These are phyloP conservation scores for Cichorium intybus DNA, from an alignment of 140 eudicot species.

Conservation along the genomic window DNA sequence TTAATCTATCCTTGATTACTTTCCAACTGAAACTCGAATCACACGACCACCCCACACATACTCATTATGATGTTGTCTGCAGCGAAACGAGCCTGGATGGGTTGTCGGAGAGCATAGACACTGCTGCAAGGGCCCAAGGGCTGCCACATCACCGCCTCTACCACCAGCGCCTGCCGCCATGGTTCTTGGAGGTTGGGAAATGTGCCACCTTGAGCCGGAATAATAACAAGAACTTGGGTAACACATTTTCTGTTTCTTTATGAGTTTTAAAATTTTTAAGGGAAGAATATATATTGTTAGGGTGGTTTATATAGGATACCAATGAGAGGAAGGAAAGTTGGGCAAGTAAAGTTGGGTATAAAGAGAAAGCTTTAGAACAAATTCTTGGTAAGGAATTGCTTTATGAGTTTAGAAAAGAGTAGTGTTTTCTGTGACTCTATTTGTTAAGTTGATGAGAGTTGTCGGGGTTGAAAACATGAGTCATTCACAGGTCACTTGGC, in stretches of 20 bases:
- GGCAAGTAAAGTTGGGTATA: conserved; percentile 56
- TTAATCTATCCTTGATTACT: neutral
- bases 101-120: conserved; percentile 75
- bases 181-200: conserved; percentile 20
- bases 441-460: conserved; percentile 30
- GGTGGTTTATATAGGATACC: conserved; percentile 24
- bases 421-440: conserved; percentile 24
- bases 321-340: conserved; percentile 38
- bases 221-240: conserved; percentile 36
- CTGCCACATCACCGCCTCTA: conserved; percentile 15
- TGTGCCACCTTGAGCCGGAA: conserved; percentile 26
- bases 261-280: conserved; percentile 18
- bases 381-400: conserved; percentile 48
- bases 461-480: conserved; percentile 19
- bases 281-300: conserved; percentile 31
- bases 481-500: conserved; percentile 37
- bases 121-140: conserved; percentile 23
- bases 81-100: conserved; percentile 73
- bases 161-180: conserved; percentile 17
- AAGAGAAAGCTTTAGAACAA: conserved; percentile 39
- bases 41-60: conserved; percentile 62
- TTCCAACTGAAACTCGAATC: conserved; percentile 12
- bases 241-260: conserved; percentile 38
- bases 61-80: conserved; percentile 52
- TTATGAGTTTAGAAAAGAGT: conserved; percentile 29